Percentiles rank a stretch among this genome's conserved stretches.
Conservation (phyloP, 2,329 filamentous ascomycete genomes). For the Fusarium marasasianum region DNA sequence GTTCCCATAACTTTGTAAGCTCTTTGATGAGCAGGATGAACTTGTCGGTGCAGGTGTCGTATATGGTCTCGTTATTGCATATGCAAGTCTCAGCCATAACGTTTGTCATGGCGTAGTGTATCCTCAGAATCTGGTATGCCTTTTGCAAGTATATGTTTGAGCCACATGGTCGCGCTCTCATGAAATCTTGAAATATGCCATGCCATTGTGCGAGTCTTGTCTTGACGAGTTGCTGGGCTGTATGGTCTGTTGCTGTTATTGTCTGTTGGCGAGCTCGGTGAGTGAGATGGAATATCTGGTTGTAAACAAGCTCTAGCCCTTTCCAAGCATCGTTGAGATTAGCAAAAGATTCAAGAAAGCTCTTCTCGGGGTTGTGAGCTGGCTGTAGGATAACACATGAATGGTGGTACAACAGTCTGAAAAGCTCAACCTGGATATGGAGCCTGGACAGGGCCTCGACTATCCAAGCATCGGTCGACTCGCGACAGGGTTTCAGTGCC, state of each 20-base stretch:
- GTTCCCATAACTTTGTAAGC: conserved; percentile 14
- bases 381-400: conserved; percentile 18
- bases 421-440: conserved; percentile 42
- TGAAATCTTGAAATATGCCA: conserved; percentile 39
- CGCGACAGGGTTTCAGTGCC: conserved; percentile 16
- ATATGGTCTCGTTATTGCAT: conserved; percentile 47
- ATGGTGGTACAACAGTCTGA: conserved; percentile 30
- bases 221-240: conserved; percentile 23
- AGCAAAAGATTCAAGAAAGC: not conserved
- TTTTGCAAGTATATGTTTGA: conserved; percentile 36
- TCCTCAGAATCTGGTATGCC: conserved; percentile 43
- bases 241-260: not conserved
- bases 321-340: conserved; percentile 35
- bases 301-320: conserved; percentile 27
- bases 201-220: conserved; percentile 35
- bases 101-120: conserved; percentile 54
- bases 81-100: conserved; percentile 54
- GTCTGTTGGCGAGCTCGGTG: conserved; percentile 20
- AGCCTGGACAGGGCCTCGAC: conserved; percentile 52
- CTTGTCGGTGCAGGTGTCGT: conserved; percentile 46
- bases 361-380: not conserved
- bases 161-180: conserved; percentile 4
- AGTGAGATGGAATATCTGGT: conserved; percentile 34
- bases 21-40: conserved; percentile 49
- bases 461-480: conserved; percentile 54